Conservation (phyloP, 768 basidiomycete species). For the Serendipita sp. region DNA sequence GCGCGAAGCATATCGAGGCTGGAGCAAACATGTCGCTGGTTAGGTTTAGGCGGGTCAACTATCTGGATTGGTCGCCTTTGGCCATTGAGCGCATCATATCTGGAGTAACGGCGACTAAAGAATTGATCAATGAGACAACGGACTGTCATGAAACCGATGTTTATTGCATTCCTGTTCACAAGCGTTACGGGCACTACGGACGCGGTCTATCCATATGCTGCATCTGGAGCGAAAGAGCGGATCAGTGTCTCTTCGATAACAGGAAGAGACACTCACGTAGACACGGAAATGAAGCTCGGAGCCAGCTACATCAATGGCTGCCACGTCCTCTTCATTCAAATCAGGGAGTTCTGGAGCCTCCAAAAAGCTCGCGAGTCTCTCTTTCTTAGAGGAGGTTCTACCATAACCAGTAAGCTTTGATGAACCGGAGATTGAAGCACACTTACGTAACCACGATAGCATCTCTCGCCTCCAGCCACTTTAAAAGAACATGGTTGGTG, state of each 20-base stretch:
- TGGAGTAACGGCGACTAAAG: too few relatives aligned
- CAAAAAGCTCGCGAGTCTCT: constrained; percentile 9
- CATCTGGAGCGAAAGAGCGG: not conserved
- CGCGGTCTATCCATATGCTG: not conserved
- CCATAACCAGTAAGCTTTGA: not conserved
- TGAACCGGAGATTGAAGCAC: not conserved
- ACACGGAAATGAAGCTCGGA: constrained; percentile 6
- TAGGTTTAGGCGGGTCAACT: too few relatives aligned
- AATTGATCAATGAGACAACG: too few relatives aligned
- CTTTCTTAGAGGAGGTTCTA: constrained; percentile 11
- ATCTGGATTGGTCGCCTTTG: too few relatives aligned
- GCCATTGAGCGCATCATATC: too few relatives aligned
- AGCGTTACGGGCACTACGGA: not conserved
- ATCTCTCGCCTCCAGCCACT: not conserved
- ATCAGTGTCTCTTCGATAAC: too few relatives aligned
- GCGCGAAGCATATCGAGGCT: too few relatives aligned
- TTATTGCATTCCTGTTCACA: too few relatives aligned
- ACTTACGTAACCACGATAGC: not conserved
- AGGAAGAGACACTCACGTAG: not conserved
- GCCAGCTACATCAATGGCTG: constrained; percentile 11
- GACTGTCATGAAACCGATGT: too few relatives aligned
- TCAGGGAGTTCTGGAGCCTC: not conserved
- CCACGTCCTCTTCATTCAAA: constrained; percentile 10
- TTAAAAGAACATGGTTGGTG: not conserved
- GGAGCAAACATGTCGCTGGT: too few relatives aligned